Conservation (phyloP, 1,139 yeast genomes). For the Keqinozyma sinolaborantium region DNA sequence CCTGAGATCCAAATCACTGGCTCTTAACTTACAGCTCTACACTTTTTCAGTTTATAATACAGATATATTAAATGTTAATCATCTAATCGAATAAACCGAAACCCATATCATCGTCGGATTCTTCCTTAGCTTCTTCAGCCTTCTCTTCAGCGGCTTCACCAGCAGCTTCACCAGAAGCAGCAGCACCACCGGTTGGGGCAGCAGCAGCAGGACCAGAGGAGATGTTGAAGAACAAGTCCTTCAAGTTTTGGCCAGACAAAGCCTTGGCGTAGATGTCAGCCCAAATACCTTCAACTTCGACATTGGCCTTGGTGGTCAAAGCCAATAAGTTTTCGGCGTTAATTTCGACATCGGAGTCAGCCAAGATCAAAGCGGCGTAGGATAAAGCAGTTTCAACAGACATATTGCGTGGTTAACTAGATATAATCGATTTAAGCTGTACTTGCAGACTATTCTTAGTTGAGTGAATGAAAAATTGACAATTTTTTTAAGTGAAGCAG, state of each 20-base stretch:
- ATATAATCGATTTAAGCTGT: slow-evolving; percentile 47
- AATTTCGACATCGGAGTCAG: slow-evolving; percentile 80
- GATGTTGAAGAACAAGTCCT: slow-evolving; percentile 74
- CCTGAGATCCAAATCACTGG: too few relatives aligned
- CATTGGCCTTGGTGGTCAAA: slow-evolving; percentile 50
- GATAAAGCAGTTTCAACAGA: slow-evolving; percentile 82
- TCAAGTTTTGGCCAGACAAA: slow-evolving; percentile 72
- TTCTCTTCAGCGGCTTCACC: slow-evolving; percentile 57
- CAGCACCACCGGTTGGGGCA: slow-evolving; percentile 56
- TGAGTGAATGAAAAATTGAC: slow-evolving; percentile 8
- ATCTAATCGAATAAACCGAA: slow-evolving; percentile 80
- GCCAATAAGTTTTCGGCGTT: slow-evolving; percentile 72
- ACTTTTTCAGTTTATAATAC: slow-evolving; percentile 1
- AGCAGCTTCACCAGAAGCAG: slow-evolving; percentile 55
- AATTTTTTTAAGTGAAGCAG: too few relatives aligned
- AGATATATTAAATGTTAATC: slow-evolving; percentile 5
- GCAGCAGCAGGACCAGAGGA: slow-evolving; percentile 67
- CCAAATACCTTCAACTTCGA: slow-evolving; percentile 61
- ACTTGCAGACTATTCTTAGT: slow-evolving; percentile 67
- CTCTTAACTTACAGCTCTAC: slow-evolving; percentile 1
- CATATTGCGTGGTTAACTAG: slow-evolving; percentile 47
- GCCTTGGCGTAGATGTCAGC: slow-evolving; percentile 82
- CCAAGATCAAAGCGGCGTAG: slow-evolving; percentile 85
- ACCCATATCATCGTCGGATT: slow-evolving; percentile 64
- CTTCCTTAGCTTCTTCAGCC: slow-evolving; percentile 54